Base-by-base conservation (phyloP, 2,329 filamentous ascomycete genomes). In the Hypocrella siamensis region DNA sequence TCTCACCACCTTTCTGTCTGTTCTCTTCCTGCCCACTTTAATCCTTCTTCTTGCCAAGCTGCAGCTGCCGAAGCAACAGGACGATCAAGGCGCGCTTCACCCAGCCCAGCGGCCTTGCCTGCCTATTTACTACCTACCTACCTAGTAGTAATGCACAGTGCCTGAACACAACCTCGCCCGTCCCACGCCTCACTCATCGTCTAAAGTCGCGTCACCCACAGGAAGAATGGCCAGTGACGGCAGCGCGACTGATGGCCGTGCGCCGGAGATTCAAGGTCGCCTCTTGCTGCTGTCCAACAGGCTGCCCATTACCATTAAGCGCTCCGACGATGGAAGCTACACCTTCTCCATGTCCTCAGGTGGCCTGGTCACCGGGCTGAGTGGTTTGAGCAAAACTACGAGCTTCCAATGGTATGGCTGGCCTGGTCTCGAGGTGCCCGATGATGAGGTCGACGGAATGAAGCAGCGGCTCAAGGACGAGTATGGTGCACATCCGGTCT, bases 381-480 rank as follows among this genome's bases (percentile, higher is more conserved):
- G 83, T 43, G 90, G 90, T 17, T 62, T 96, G 36, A 79, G 82
- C 46, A 94, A 94, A 59, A 80, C 83, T 19, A 93, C 84, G 17
- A 88, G 78, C 43, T 96, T 96, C 57, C 82, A 90, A 56, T 98
- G 90, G 90, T 96, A 96, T 57, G 90, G 90, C 43, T 96, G 90
- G 88, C 86, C 90, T 1, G 90, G 90, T 24, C 61, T 93, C 30
- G 84, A 96, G 55, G 75, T 96, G 4, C 88, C 88, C 25, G 82
- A 92, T 40, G 70, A 75, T 34, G 88, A 96, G 55, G 70, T 82
- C 27, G 64, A 69, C 3, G 65, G 68, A 34, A 75, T 98, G 54
- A 79, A 74, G 49, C 67, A 79, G 48, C 75, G 79, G 40, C 63
- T 96, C 48, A 81, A 83, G 58, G 75, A 90, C 16, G 80, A 94